phyloP scores from a whole-genome alignment of 306 rosid species.

The Prunus campanulata region DNA sequence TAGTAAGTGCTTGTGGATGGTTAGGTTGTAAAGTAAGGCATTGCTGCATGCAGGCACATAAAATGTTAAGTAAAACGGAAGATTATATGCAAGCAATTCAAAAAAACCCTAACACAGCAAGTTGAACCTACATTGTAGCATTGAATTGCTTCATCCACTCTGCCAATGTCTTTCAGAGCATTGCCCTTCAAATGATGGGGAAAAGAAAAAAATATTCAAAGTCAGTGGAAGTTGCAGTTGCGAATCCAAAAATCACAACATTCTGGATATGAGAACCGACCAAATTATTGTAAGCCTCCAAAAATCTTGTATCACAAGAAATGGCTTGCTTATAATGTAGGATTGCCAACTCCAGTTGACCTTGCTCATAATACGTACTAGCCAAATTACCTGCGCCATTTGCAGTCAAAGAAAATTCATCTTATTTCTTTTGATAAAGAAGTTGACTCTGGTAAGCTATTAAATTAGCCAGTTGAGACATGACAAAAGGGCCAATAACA shows the following conservation, averaged over 20 bases:
- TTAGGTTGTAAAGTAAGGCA: conserved; percentile 87
- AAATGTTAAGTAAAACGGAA: neutral
- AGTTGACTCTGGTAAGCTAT: neutral
- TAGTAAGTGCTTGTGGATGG: conserved; percentile 97
- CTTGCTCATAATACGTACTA: conserved; percentile 86
- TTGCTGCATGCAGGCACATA: conserved; percentile 54
- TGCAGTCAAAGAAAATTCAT: neutral
- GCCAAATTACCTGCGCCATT: conserved; percentile 81
- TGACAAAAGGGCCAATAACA: too few species aligned
- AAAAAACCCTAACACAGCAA: conserved; percentile 3
- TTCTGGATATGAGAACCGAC: conserved; percentile 42
- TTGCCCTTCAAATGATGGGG: conserved; percentile 55
- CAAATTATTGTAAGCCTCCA: conserved; percentile 98
- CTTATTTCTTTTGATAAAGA: too few species aligned
- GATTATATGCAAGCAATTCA: conserved; percentile 8
- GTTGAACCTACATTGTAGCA: conserved; percentile 72
- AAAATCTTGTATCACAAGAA: conserved; percentile 80
- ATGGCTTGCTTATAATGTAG: conserved; percentile 95
- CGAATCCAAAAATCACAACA: conserved; percentile 8
- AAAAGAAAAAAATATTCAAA: neutral
- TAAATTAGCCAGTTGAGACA: neutral
- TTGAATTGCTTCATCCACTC: conserved; percentile 95
- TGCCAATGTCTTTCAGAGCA: conserved; percentile 89
- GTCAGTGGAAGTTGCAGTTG: neutral
- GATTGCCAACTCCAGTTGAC: conserved; percentile 91